Base-by-base conservation (phyloP, 306 rosid genomes). In the Corylus heterophylla region DNA sequence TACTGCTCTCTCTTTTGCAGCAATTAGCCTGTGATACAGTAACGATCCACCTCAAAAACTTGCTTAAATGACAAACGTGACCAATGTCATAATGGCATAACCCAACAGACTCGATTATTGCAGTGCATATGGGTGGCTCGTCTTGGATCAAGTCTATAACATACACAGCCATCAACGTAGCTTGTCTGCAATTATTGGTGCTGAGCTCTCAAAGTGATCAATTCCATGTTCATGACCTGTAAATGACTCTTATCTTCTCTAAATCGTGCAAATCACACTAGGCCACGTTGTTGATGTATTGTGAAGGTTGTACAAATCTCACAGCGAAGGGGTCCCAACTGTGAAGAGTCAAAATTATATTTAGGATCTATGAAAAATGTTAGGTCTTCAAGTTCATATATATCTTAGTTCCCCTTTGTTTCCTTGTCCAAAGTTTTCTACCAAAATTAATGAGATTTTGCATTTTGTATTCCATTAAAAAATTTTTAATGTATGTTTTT, bases 181-280 rank as follows among this genome's bases (percentile, higher is more conserved):
- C 31, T 29, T 29, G 31, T 29, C 31, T 29, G 1, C 31, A 29
- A 49, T 83, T 67, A 54, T 83, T 2, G 88, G 92, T 12, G 48
- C 87, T 1, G 99, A 96, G 70, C 88, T 71, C 29, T 78, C 93
- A 0, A 83, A 76, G 94, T 93, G 81, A 87, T 96, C 89, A 91
- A 93, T 88, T 96, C 99, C 44, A 81, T 96, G 93, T 88, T 91
- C 59, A 86, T 87, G 89, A 82, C 97, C 78, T 93, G 97, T 90
- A 96, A 93, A 86, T 95, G 93, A 88, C 75, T 81, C 45, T n/a
- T 77, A 29, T 3, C 54, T 52, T 67, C 25, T 50, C 20, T 58
- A 63, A 7, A 2, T 22, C 48, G 45, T 71, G 80, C 75, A 71
- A 74, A 72, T 35, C 0, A 69, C 12, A 29, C 1, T 29, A 1